Evolutionary conservation across 495 filamentous ascomycete species (phyloP).

Genomic region (Penicillium dipodomyicola): DNA sequence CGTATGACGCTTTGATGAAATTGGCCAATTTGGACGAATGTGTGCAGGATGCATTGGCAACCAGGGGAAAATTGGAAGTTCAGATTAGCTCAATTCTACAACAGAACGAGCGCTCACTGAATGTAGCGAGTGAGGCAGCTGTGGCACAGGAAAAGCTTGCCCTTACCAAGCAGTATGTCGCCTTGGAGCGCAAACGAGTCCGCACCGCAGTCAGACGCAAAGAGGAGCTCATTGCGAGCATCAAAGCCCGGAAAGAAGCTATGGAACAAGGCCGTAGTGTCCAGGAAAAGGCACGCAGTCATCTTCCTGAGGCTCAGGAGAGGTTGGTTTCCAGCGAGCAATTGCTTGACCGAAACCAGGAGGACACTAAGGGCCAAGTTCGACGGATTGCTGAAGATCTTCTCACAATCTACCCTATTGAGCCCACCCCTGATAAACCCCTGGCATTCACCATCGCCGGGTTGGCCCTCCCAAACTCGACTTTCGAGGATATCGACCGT

Average conservation of each 20-base stretch:
- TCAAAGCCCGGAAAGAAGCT: slow-evolving; percentile 60
- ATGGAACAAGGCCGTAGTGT: slow-evolving; percentile 60
- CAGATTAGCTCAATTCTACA: slow-evolving; percentile 76
- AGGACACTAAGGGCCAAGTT: slow-evolving; percentile 73
- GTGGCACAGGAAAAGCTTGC: slow-evolving; percentile 62
- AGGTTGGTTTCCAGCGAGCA: slow-evolving; percentile 55
- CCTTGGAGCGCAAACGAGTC: slow-evolving; percentile 61
- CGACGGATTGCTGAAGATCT: slow-evolving; percentile 85
- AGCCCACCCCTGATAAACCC: slow-evolving; percentile 57
- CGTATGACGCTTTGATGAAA: slow-evolving; percentile 88
- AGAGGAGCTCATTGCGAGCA: slow-evolving; percentile 62
- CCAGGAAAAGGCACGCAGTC: slow-evolving; percentile 52
- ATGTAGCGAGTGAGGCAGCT: slow-evolving; percentile 50
- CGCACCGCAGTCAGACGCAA: slow-evolving; percentile 57
- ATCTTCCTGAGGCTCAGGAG: slow-evolving; percentile 52
- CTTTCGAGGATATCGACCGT: slow-evolving; percentile 62
- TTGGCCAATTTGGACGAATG: slow-evolving; percentile 87
- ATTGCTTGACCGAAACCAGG: slow-evolving; percentile 54
- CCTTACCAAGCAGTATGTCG: slow-evolving; percentile 58
- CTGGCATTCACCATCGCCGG: slow-evolving; percentile 76
- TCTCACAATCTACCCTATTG: slow-evolving; percentile 72
- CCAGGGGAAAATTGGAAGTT: slow-evolving; percentile 65
- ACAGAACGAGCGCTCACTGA: slow-evolving; percentile 44
- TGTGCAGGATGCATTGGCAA: slow-evolving; percentile 84
- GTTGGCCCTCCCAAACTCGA: slow-evolving; percentile 73